phyloP scores from a whole-genome alignment of 164 flowering plant species.

The Stephania yunnanensis region DNA sequence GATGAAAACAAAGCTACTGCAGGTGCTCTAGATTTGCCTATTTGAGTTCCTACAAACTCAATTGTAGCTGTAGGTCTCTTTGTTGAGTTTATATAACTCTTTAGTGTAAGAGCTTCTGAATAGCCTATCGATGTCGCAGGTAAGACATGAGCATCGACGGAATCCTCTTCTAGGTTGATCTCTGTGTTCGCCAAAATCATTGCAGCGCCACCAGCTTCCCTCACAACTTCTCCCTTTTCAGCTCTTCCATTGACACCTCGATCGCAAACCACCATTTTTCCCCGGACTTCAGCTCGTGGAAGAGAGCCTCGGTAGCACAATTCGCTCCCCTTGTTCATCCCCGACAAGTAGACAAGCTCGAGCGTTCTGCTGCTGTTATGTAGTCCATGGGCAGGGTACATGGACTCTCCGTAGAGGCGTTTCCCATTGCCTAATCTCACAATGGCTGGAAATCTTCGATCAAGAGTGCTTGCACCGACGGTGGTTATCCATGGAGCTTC shows the following conservation, averaged over 20 bases:
- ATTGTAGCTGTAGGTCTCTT: conserved; percentile 59
- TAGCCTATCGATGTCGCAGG: conserved; percentile 76
- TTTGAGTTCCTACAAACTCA: conserved; percentile 59
- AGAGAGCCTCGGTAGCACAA: conserved; percentile 71
- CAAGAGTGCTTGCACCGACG: conserved; percentile 91
- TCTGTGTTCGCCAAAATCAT: conserved; percentile 75
- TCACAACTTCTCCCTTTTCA: conserved; percentile 69
- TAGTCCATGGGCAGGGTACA: conserved; percentile 59
- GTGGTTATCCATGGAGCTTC: conserved; percentile 95
- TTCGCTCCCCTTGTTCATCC: conserved; percentile 43
- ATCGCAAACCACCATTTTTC: conserved; percentile 89
- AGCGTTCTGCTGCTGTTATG: conserved; percentile 33
- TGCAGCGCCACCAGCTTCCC: conserved; percentile 81
- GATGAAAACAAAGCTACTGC: conserved; percentile 82
- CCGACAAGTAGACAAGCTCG: conserved; percentile 53
- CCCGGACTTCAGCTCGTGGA: conserved; percentile 49
- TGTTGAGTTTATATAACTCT: conserved; percentile 64
- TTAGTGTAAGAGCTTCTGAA: conserved; percentile 47
- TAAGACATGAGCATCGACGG: conserved; percentile 79
- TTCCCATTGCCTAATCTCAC: conserved; percentile 53
- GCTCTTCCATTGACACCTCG: conserved; percentile 72
- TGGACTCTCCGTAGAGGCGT: conserved; percentile 68
- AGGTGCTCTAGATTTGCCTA: conserved; percentile 66
- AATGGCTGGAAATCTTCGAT: conserved; percentile 76
- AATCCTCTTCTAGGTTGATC: conserved; percentile 62